Evolutionary conservation across 352 stramenopile species (phyloP), one percentile per base, ranked within the genome.

Genomic region (Globisporangium recalcitrans): DNA sequence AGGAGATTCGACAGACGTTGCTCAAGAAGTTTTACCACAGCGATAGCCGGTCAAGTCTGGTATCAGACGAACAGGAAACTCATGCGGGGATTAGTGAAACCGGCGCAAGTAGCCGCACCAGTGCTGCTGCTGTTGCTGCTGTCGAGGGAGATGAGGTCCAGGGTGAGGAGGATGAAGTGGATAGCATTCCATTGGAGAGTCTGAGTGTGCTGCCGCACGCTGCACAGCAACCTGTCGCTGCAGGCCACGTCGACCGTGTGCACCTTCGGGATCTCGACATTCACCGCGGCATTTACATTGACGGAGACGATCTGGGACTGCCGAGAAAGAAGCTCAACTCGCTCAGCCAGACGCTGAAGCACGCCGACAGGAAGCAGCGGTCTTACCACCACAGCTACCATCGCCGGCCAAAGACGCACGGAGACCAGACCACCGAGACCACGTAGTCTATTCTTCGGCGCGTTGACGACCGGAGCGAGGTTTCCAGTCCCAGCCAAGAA

Each of bases 11-110:
- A 9, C 65, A 80, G 60, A 80, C 75, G 58, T 55, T 67, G 40
- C 63, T 83, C 44, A 54, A 80, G 36, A 71, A 64, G n/a, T 84
- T 80, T 34, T 80, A 80, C 53, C 66, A 71, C 40, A 70, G 69
- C 53, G 70, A 74, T 61, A 70, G 71, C 16, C 63, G 70, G 13
- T 29, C 62, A 24, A 54, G 48, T 29, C 9, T 57, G n/a, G 36
- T 34, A 31, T 31, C 49, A 9, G 52, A 67, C 24, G 52, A 55
- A 19, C 44, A 74, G 13, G 62, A 74, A n/a, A 60, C 55, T 32
- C 36, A 58, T 16, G 62, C 8, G 62, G 62, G 2, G 51, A 62
- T 6, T 32, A 27, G n/a, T 16, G 57, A 29, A 7, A 40, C 22
- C 29, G 56, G 27, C n/a, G 29, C 40, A 51, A 55, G 29, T 46